These are phyloP conservation scores for Tremellales sp. DNA, from an alignment of 1,284 basidiomycete genomes.

Conservation along the genomic window DNA sequence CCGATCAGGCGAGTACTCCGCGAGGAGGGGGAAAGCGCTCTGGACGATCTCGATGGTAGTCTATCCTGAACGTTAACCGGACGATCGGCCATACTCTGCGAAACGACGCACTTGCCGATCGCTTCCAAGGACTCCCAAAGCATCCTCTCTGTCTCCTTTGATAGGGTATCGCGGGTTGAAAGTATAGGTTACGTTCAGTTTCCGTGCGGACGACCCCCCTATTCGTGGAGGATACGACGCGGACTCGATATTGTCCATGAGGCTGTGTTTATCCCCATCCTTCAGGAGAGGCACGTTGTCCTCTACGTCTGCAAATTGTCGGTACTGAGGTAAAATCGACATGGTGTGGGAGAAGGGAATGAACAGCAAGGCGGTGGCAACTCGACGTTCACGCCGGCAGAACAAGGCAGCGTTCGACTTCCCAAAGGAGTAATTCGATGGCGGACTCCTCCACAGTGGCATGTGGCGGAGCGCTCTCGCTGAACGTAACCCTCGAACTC, in stretches of 20 bases:
- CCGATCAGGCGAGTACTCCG: background rate
- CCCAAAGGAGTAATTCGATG: too few species aligned
- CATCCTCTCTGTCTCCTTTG: background rate
- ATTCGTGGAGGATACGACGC: background rate
- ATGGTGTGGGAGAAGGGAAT: too few species aligned
- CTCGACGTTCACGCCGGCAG: too few species aligned
- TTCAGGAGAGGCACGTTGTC: background rate
- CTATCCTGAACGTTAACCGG: too few species aligned
- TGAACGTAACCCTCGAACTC: too few species aligned
- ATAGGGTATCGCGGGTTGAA: background rate
- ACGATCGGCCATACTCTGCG: background rate
- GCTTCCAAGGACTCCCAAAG: background rate
- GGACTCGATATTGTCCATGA: background rate
- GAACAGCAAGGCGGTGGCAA: too few species aligned
- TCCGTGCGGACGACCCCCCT: background rate
- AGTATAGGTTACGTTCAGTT: background rate
- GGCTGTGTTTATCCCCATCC: background rate
- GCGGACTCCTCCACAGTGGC: too few species aligned
- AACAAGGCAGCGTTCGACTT: too few species aligned
- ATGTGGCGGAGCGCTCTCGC: too few species aligned
- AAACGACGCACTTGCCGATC: background rate
- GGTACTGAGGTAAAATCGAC: conserved; percentile 1
- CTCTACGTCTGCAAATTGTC: background rate
- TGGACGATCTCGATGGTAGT: background rate
- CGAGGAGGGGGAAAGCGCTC: background rate